Percentiles rank a stretch among this genome's conserved stretches.
Conservation (phyloP, 306 rosid genomes). For the Clitoria ternatea region DNA sequence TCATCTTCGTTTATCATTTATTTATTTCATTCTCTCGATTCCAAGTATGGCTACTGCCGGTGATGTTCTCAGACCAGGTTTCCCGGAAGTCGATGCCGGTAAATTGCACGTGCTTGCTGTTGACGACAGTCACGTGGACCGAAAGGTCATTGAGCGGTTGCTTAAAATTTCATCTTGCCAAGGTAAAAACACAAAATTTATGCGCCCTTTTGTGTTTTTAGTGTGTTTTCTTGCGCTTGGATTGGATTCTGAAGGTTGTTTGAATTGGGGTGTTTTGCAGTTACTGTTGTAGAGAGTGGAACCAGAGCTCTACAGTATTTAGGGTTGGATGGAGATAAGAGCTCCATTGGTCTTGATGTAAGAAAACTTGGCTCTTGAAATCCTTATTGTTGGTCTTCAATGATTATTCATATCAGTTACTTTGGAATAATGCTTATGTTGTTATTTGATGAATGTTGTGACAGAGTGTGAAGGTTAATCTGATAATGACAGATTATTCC, state of each 20-base stretch:
- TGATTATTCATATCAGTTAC: background rate
- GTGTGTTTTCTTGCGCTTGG: background rate
- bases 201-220: background rate
- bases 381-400: too few species aligned
- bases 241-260: slow-evolving; percentile 24
- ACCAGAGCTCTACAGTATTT: slow-evolving; percentile 83
- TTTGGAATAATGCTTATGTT: slow-evolving; percentile 19
- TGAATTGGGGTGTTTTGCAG: slow-evolving; percentile 42
- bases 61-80: slow-evolving; percentile 42
- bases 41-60: slow-evolving; percentile 40
- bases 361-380: slow-evolving; percentile 20
- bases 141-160: slow-evolving; percentile 81
- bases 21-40: background rate
- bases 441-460: slow-evolving; percentile 29
- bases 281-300: slow-evolving; percentile 91
- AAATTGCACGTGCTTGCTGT: slow-evolving; percentile 91
- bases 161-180: slow-evolving; percentile 78
- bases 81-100: slow-evolving; percentile 32
- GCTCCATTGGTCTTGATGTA: slow-evolving; percentile 67
- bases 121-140: slow-evolving; percentile 83
- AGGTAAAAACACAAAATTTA: slow-evolving; percentile 38
- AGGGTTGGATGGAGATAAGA: slow-evolving; percentile 80
- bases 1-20: too few species aligned
- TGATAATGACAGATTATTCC: slow-evolving; percentile 93
- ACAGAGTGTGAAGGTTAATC: slow-evolving; percentile 81